Evolutionary conservation across 495 filamentous ascomycete species (phyloP).

Genomic region (Cairneyella variabilis): DNA sequence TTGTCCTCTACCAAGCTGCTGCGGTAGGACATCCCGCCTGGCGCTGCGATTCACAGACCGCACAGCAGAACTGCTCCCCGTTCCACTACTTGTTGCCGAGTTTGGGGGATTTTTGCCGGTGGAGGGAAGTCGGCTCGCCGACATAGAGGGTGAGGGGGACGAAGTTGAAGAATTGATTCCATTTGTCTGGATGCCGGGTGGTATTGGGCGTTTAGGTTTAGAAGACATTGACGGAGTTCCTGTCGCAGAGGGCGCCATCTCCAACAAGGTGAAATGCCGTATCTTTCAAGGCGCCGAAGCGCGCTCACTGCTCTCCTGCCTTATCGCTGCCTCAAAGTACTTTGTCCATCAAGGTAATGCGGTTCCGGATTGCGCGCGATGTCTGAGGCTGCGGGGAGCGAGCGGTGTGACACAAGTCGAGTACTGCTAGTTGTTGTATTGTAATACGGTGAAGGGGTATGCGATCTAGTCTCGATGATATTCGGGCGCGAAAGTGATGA

Average conservation of each 20-base stretch:
- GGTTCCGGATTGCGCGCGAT: not conserved
- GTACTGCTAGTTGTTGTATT: not conserved
- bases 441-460: too few species aligned
- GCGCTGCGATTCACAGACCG: slow-evolving; percentile 45
- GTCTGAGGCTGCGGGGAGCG: not conserved
- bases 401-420: not conserved
- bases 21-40: slow-evolving; percentile 42
- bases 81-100: slow-evolving; percentile 41
- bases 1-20: slow-evolving; percentile 35
- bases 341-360: not conserved
- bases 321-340: not conserved
- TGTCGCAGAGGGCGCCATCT: slow-evolving; percentile 25
- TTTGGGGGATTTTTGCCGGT: slow-evolving; percentile 41
- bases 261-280: not conserved
- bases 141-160: slow-evolving; percentile 63
- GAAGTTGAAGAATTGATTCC: slow-evolving; percentile 54
- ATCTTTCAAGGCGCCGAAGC: slow-evolving; percentile 2
- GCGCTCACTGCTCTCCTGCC: slow-evolving; percentile 1
- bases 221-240: slow-evolving; percentile 15
- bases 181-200: slow-evolving; percentile 45
- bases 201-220: slow-evolving; percentile 72
- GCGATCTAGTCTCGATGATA: too few species aligned
- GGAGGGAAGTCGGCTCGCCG: slow-evolving; percentile 54
- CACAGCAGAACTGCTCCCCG: slow-evolving; percentile 33
- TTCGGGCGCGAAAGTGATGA: too few species aligned